These are phyloP conservation scores for Chaetomium olivaceum DNA, from an alignment of 2,329 filamentous ascomycete species.

Conservation along the genomic window DNA sequence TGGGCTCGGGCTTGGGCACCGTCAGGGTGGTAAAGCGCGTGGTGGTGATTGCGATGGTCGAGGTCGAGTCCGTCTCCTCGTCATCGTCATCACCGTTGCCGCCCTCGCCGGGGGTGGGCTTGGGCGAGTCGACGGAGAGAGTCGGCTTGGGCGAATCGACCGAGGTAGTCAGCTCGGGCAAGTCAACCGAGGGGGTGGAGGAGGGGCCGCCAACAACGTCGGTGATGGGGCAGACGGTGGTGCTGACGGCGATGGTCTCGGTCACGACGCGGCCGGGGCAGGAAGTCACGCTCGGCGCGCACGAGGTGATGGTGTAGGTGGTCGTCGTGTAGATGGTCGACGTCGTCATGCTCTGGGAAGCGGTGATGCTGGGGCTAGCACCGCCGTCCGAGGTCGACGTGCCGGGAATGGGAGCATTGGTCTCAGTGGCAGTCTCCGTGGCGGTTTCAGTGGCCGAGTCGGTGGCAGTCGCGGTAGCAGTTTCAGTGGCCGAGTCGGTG, in stretches of 20 bases:
- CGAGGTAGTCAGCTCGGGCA: background rate
- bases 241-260: slow-evolving; percentile 39
- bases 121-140: background rate
- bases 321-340: slow-evolving; percentile 37
- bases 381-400: slow-evolving; percentile 23
- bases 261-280: slow-evolving; percentile 45
- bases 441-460: slow-evolving; percentile 24
- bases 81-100: slow-evolving; percentile 1
- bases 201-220: slow-evolving; percentile 9
- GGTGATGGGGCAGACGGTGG: slow-evolving; percentile 39
- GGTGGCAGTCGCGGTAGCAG: slow-evolving; percentile 20
- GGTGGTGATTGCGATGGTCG: slow-evolving; percentile 21
- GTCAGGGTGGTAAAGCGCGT: slow-evolving; percentile 31
- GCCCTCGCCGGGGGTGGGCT: slow-evolving; percentile 1
- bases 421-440: slow-evolving; percentile 26
- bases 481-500: background rate
- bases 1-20: slow-evolving; percentile 22
- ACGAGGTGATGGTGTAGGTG: slow-evolving; percentile 39
- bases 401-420: slow-evolving; percentile 7
- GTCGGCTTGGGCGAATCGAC: slow-evolving; percentile 1
- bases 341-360: slow-evolving; percentile 27
- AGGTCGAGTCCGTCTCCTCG: slow-evolving; percentile 15
- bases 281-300: slow-evolving; percentile 38
- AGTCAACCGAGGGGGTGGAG: background rate
- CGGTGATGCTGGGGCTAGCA: slow-evolving; percentile 35